These are phyloP conservation scores for Juglanconis oblonga DNA, from an alignment of 2,329 filamentous ascomycete species.

Conservation along the genomic window DNA sequence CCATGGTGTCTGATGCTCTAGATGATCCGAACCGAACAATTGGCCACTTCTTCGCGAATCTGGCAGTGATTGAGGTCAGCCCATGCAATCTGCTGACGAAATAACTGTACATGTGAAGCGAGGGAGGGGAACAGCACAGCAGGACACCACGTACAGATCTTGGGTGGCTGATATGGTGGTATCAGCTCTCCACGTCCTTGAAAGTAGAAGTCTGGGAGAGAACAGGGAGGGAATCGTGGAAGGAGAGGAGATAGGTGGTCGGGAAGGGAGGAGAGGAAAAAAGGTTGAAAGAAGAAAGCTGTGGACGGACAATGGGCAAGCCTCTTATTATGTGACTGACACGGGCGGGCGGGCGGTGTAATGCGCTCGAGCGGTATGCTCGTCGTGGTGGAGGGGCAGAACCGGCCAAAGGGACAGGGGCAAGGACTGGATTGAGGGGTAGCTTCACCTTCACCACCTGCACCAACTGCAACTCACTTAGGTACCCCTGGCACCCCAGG, in stretches of 20 bases:
- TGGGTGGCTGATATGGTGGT: neutral
- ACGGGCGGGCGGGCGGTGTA: constrained; percentile 7
- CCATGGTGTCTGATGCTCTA: constrained; percentile 46
- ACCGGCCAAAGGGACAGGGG: constrained; percentile 5
- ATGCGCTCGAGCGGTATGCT: neutral
- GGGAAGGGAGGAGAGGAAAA: constrained; percentile 1
- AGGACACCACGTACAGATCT: neutral
- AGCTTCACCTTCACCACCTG: neutral
- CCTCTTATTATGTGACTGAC: constrained; percentile 13
- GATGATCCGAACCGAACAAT: constrained; percentile 15
- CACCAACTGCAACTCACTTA: too few species aligned
- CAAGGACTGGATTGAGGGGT: constrained; percentile 5
- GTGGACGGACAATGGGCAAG: constrained; percentile 1
- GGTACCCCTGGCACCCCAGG: too few species aligned
- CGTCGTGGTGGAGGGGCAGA: neutral
- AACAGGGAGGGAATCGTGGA: constrained; percentile 11
- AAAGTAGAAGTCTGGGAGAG: constrained; percentile 16
- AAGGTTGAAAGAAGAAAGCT: neutral
- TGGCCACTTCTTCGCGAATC: constrained; percentile 11
- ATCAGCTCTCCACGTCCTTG: constrained; percentile 15
- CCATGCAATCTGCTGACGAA: neutral
- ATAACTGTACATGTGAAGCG: neutral
- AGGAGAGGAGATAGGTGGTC: constrained; percentile 8
- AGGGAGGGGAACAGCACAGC: neutral
- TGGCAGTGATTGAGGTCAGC: neutral